Base-by-base conservation (phyloP, 75 land plant species). In the Picea glauca region DNA sequence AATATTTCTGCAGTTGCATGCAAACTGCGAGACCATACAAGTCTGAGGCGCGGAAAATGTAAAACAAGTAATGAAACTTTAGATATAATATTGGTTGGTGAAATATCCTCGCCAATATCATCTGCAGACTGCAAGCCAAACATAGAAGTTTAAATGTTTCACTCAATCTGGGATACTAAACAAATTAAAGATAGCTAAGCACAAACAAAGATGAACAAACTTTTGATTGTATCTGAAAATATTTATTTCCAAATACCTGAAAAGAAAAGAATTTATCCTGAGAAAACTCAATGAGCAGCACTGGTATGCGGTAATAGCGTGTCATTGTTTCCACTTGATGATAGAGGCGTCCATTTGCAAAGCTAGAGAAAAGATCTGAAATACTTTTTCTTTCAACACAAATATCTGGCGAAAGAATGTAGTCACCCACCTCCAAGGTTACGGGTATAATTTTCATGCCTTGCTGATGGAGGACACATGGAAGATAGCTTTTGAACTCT, bases 1-100 rank as follows among this genome's bases (percentile, higher is more conserved):
- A 95, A 98, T 79, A 95, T 92, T 76, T 98, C 99, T n/a, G 96
- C 99, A 76, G 99, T 98, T 61, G 99, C 99, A 89, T 98, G 96
- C 76, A 98, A 79, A 80, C 96, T 95, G 31, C 98, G 96, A 56
- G 99, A 98, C 99, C 99, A 98, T 6, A 98, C 88, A 38, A 98
- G 85, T 14, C 99, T 93, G n/a, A 98, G 88, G 32, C 99, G 96
- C 26, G 99, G 99, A 76, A 98, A 98, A 85, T 98, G 99, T 40
- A 98, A 84, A 60, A 89, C 98, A 58, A 98, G 91, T 66, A 98
- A 80, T 12, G 94, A 93, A 35, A 98, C 80, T 83, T 95, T 98
- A 23, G 99, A 98, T 64, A 98, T 88, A 14, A 98, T 90, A 86
- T 75, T 98, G 60, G 84, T 78, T 12, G 91, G 96, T 70, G 80